phyloP scores from a whole-genome alignment of 2,329 filamentous ascomycete genomes.

The Kalmusia sp. region DNA sequence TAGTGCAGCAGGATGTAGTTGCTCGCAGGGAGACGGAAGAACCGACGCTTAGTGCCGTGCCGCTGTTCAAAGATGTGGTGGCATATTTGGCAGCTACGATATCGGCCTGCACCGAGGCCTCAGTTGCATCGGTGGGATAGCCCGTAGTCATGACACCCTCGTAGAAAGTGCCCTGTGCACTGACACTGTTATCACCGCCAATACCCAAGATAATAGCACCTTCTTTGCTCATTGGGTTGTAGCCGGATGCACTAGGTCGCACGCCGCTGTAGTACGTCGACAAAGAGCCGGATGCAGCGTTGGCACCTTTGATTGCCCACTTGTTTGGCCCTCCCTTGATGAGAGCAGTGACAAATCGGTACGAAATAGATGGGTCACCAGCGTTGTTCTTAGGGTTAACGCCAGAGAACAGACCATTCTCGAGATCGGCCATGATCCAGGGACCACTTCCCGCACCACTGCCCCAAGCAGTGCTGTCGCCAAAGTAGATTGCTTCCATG shows the following conservation, averaged over 20 bases:
- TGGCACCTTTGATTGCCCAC: conserved; percentile 67
- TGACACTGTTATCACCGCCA: conserved; percentile 69
- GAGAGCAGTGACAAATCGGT: conserved; percentile 64
- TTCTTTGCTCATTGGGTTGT: conserved; percentile 69
- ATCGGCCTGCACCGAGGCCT: conserved; percentile 65
- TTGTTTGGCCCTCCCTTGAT: conserved; percentile 64
- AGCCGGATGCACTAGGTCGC: conserved; percentile 60
- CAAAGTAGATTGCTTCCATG: conserved; percentile 75
- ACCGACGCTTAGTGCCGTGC: conserved; percentile 56
- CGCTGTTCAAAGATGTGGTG: conserved; percentile 56
- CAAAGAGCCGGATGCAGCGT: conserved; percentile 62
- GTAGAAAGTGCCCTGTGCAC: conserved; percentile 69
- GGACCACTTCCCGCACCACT: conserved; percentile 65
- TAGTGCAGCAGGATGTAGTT: conserved; percentile 62
- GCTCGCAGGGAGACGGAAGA: conserved; percentile 61
- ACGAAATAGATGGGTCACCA: conserved; percentile 59
- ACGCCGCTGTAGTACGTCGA: conserved; percentile 66
- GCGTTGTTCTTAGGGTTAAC: conserved; percentile 54
- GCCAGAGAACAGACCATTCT: conserved; percentile 71
- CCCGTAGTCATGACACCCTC: conserved; percentile 70
- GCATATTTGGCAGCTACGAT: conserved; percentile 67
- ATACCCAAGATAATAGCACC: conserved; percentile 74
- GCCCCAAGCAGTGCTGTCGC: conserved; percentile 63
- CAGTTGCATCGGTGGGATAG: conserved; percentile 66
- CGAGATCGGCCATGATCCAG: conserved; percentile 74